Evolutionary conservation across 306 rosid species (phyloP), one percentile per base, ranked within the genome.

Genomic region (Aeschynomene evenia): DNA sequence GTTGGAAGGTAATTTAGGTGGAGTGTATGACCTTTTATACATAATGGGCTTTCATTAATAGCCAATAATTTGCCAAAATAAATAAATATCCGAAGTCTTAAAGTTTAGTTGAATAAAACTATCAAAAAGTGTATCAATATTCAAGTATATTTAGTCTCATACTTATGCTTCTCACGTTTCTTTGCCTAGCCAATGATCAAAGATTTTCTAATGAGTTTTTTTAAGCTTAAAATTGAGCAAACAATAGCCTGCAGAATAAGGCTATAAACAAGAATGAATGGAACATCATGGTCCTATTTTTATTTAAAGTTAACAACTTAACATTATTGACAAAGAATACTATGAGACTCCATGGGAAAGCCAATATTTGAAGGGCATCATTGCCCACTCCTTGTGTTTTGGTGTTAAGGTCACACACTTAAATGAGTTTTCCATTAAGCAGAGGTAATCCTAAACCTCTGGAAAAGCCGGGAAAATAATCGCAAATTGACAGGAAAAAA

Each of bases 401-500:
- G 73, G 64, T 66, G 56, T 45, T 39, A 57, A 52, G 43, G 65
- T 52, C 43, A 33, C 71, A 60, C n/a, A 69, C 18, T 51, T 62
- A 51, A 61, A 56, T 45, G 67, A 64, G 75, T 57, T 58, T 49
- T 40, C 74, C 81, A 82, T 80, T 85, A 43, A 74, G 73, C 60
- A 54, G 80, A 83, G 82, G 79, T 67, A 80, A 75, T 73, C 83
- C 80, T 69, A 85, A 64, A 68, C 77, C 53, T 66, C 70, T 9
- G 23, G 37, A 73, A 73, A 65, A 73, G 21, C 65, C 24, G 33
- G 68, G 31, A 31, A 75, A 81, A 77, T 64, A 34, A 72, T 42
- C 22, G 56, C 37, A 76, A 75, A 64, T 51, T 57, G 73, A 72
- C 63, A 46, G 74, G 63, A 77, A 63, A 50, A 69, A 80, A 58